Percentiles rank a stretch among this genome's conserved stretches.
Evolutionary conservation across 2,329 filamentous ascomycete genomes (phyloP).

Genomic region (Aspergillus novofumigatus): DNA sequence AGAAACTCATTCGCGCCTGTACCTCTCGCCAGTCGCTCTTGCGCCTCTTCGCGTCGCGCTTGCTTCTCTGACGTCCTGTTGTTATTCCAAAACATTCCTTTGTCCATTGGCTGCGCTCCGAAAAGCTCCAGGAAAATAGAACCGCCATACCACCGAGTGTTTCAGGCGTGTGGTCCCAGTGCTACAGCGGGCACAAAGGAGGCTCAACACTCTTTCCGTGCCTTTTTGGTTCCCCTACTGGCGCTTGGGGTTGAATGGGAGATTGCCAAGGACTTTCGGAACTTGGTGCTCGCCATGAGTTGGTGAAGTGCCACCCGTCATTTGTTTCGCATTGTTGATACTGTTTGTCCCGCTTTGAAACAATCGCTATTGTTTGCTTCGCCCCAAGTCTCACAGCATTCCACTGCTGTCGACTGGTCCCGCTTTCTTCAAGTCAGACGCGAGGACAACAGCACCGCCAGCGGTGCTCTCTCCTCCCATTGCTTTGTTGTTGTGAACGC

Average conservation of each 20-base stretch:
- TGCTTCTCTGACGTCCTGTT: slow-evolving; percentile 21
- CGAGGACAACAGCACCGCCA: slow-evolving; percentile 12
- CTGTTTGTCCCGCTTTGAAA: slow-evolving; percentile 15
- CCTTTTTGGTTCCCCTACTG: neutral
- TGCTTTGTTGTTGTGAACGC: slow-evolving; percentile 13
- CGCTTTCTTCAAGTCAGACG: slow-evolving; percentile 12
- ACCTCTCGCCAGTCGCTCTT: slow-evolving; percentile 15
- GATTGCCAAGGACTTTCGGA: slow-evolving; percentile 10
- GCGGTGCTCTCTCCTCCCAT: slow-evolving; percentile 6
- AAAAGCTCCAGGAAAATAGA: slow-evolving; percentile 6
- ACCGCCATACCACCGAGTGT: slow-evolving; percentile 8
- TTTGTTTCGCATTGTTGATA: slow-evolving; percentile 10
- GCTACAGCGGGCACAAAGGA: slow-evolving; percentile 9
- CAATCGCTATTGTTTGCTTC: slow-evolving; percentile 12
- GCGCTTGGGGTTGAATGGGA: slow-evolving; percentile 13
- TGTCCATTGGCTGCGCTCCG: slow-evolving; percentile 11
- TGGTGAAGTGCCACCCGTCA: slow-evolving; percentile 24
- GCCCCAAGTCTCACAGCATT: slow-evolving; percentile 25
- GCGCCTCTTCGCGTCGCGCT: slow-evolving; percentile 20
- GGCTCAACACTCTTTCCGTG: slow-evolving; percentile 2
- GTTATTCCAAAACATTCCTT: slow-evolving; percentile 30
- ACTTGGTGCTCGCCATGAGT: slow-evolving; percentile 20
- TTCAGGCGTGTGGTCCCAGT: slow-evolving; percentile 14
- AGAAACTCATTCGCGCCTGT: slow-evolving; percentile 10
- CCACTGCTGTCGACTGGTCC: slow-evolving; percentile 18